Conservation (phyloP, 2,329 filamentous ascomycete species). For the Thelonectria discophora region DNA sequence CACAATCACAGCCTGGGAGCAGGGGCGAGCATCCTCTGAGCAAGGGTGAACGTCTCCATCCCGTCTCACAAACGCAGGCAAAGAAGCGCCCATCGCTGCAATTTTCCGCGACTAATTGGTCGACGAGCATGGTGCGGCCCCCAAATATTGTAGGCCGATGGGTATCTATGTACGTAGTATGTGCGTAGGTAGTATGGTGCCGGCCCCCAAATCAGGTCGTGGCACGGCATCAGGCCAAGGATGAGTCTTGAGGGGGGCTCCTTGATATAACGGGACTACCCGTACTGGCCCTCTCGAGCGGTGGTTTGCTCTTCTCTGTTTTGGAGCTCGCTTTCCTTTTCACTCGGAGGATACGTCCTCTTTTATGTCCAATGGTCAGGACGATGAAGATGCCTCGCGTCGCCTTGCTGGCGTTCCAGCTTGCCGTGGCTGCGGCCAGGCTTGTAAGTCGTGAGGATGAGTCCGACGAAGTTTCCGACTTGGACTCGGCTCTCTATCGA, state of each 20-base stretch:
- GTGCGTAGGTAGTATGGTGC: too few species aligned
- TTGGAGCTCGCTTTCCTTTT: not conserved
- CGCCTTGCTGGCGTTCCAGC: slow-evolving; percentile 4
- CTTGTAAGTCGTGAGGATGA: slow-evolving; percentile 2
- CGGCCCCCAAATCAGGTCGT: not conserved
- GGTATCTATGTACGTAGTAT: too few species aligned
- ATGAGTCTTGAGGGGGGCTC: not conserved
- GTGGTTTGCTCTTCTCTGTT: not conserved
- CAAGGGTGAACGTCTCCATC: not conserved
- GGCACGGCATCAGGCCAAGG: not conserved
- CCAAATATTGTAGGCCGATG: too few species aligned
- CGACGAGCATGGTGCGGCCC: not conserved
- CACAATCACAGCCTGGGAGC: not conserved
- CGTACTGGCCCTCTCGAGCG: not conserved
- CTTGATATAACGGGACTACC: slow-evolving; percentile 3
- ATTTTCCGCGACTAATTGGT: not conserved
- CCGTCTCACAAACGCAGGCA: not conserved
- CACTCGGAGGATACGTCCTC: not conserved
- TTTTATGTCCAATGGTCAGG: not conserved
- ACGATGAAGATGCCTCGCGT: slow-evolving; percentile 4
- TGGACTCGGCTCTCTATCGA: slow-evolving; percentile 2
- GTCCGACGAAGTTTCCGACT: not conserved
- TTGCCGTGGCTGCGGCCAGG: not conserved
- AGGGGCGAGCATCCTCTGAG: not conserved
- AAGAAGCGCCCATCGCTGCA: not conserved